Conservation (phyloP, 345 rosid species). For the Euphorbia tirucalli region DNA sequence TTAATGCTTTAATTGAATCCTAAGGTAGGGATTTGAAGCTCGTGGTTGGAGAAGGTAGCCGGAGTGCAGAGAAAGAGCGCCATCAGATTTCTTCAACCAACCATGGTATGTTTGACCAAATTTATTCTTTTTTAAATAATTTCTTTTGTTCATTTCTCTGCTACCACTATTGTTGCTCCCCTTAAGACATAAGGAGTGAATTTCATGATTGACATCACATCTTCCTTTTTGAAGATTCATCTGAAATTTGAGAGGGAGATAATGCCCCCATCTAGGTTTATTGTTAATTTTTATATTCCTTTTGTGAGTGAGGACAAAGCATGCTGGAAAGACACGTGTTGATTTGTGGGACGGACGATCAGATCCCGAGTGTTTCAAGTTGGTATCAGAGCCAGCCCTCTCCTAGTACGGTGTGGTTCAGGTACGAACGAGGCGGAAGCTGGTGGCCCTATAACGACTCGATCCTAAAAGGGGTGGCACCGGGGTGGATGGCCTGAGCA, state of each 20-base stretch:
- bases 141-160: not conserved
- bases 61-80: constrained; percentile 86
- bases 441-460: too few species aligned
- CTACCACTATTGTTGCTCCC: not conserved
- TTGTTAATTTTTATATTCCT: not conserved
- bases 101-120: constrained; percentile 64
- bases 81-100: constrained; percentile 86
- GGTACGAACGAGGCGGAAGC: too few species aligned
- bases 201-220: constrained; percentile 1
- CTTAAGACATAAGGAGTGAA: not conserved
- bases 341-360: too few species aligned
- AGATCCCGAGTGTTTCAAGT: too few species aligned
- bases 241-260: not conserved
- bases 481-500: too few species aligned
- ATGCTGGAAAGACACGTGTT: too few species aligned
- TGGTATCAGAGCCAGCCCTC: too few species aligned
- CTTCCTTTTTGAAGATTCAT: not conserved
- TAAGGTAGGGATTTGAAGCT: constrained; percentile 88
- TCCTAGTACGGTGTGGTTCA: too few species aligned
- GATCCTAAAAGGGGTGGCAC: too few species aligned
- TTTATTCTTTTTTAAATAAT: not conserved
- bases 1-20: constrained; percentile 86
- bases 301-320: too few species aligned
- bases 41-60: constrained; percentile 81
- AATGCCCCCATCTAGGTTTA: too few species aligned